Percentiles rank a stretch among this genome's conserved stretches.
Evolutionary conservation across 23 red algal genomes (phyloP).

Genomic region (Gracilaria gracilis): DNA sequence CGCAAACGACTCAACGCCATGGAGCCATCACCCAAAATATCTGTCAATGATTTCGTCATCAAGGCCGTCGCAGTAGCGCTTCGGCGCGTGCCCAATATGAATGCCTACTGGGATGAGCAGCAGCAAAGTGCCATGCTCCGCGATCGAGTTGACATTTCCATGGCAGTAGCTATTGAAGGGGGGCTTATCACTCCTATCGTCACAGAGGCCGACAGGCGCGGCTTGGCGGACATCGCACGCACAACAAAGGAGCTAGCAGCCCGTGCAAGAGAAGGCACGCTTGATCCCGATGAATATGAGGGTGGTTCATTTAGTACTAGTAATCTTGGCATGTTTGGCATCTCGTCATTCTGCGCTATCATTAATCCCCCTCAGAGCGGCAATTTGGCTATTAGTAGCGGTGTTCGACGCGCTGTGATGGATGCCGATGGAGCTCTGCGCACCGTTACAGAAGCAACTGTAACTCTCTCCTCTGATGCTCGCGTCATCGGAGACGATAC

Average conservation of each 20-base stretch:
- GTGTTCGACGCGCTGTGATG: slow-evolving; percentile 36
- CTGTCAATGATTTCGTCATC: slow-evolving; percentile 95
- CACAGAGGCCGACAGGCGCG: slow-evolving; percentile 64
- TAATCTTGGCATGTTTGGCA: slow-evolving; percentile 96
- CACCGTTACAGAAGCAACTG: slow-evolving; percentile 35
- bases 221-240: slow-evolving; percentile 67
- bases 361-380: slow-evolving; percentile 97
- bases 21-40: slow-evolving; percentile 67
- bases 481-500: slow-evolving; percentile 52
- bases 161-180: slow-evolving; percentile 79
- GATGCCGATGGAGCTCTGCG: slow-evolving; percentile 36
- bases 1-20: slow-evolving; percentile 56
- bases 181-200: slow-evolving; percentile 97
- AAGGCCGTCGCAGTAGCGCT: slow-evolving; percentile 81
- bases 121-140: slow-evolving; percentile 29
- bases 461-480: slow-evolving; percentile 69
- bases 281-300: slow-evolving; percentile 85
- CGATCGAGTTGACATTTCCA: slow-evolving; percentile 67
- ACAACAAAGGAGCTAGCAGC: slow-evolving; percentile 76
- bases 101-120: slow-evolving; percentile 70
- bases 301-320: slow-evolving; percentile 90
- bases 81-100: slow-evolving; percentile 78
- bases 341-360: slow-evolving; percentile 84
- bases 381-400: slow-evolving; percentile 87
- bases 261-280: slow-evolving; percentile 71